Evolutionary conservation across 1,284 basidiomycete species (phyloP).

Genomic region (Fomitopsis pinicola): DNA sequence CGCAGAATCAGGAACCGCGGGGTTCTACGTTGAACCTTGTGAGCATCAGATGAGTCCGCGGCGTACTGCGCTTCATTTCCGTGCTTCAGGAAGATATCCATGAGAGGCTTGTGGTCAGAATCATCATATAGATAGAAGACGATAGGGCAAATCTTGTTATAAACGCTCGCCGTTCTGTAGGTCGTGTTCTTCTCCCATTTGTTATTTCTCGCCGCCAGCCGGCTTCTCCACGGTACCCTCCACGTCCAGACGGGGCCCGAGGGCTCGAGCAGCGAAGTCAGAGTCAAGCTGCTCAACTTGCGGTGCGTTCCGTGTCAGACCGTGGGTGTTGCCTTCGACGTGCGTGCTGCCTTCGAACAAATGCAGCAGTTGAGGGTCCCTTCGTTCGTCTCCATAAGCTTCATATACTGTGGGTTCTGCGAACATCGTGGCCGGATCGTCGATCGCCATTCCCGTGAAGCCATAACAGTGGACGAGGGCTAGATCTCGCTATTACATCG

Average conservation of each 20-base stretch:
- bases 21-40: no score
- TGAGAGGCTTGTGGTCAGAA: background rate
- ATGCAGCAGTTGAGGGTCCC: background rate
- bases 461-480: background rate
- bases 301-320: background rate
- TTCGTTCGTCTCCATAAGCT: background rate
- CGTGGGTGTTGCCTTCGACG: background rate
- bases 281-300: background rate
- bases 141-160: background rate
- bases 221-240: background rate
- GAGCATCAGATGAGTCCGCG: no score
- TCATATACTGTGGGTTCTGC: background rate
- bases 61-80: background rate
- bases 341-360: constrained; percentile 3
- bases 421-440: background rate
- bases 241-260: background rate
- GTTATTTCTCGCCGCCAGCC: no score
- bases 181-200: background rate
- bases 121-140: background rate
- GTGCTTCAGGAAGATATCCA: background rate
- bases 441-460: background rate
- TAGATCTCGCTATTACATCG: background rate
- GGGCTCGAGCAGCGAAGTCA: background rate
- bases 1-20: background rate
- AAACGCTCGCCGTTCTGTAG: background rate